Evolutionary conservation across 1,284 basidiomycete species (phyloP).

Genomic region (Gomphus sp.): DNA sequence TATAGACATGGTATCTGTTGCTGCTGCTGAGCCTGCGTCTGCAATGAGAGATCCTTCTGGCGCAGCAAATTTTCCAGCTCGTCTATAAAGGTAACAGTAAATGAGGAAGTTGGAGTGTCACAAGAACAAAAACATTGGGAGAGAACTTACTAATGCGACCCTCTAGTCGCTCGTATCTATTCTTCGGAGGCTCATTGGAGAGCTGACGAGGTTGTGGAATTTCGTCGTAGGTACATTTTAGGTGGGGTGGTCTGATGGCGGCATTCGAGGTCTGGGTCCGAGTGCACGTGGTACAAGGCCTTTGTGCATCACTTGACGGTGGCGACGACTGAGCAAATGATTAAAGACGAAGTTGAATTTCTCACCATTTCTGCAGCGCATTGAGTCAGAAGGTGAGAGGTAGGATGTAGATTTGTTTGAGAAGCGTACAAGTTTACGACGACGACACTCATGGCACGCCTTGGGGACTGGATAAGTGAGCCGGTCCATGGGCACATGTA

Average conservation of each 20-base stretch:
- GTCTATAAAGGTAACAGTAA: constrained; percentile 26
- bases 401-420: constrained; percentile 6
- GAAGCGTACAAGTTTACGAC: constrained; percentile 56
- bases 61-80: constrained; percentile 48
- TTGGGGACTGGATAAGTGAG: constrained; percentile 12
- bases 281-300: constrained; percentile 57
- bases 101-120: neutral
- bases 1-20: no score
- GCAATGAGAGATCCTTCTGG: constrained; percentile 24
- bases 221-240: constrained; percentile 65
- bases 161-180: constrained; percentile 52
- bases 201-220: constrained; percentile 25
- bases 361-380: constrained; percentile 52
- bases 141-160: constrained; percentile 51
- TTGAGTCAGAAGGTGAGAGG: constrained; percentile 3
- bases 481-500: neutral
- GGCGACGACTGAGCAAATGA: constrained; percentile 14
- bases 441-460: constrained; percentile 49
- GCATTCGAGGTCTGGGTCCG: constrained; percentile 41
- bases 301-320: constrained; percentile 39
- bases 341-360: constrained; percentile 12
- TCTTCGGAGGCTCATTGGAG: constrained; percentile 42
- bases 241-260: constrained; percentile 38
- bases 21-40: neutral
- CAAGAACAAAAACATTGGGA: neutral